Evolutionary conservation across 2,329 filamentous ascomycete genomes (phyloP), one percentile per base, ranked within the genome.

Genomic region (Elsinoe arachidis): DNA sequence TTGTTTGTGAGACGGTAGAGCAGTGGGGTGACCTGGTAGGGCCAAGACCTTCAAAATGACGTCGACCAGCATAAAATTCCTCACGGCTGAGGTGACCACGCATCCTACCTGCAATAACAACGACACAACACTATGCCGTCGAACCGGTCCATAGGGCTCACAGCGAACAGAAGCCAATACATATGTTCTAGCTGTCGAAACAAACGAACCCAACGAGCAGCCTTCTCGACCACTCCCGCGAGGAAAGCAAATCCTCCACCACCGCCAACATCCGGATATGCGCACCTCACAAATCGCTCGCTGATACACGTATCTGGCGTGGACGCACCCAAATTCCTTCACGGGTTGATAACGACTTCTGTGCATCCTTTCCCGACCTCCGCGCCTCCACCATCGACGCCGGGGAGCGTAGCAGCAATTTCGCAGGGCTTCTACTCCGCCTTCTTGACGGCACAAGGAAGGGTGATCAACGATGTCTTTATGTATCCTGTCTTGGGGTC

Each of bases 381-480:
- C n/a, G 33, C 54, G 11, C 54, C 41, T 21, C 39, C 54, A 17
- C 54, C 39, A 37, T 49, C 43, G 10, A 70, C 52, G 12, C 57
- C 63, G 6, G 61, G 73, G 1, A 70, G 71, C 21, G 66, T 63
- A 2, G 72, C 74, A 0, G n/a, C 49, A 9, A 15, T 53, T 3
- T 21, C 49, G 5, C 34, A 37, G n/a, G 85, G 83, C 3, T 84
- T 87, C 69, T 97, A 95, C 72, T 80, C 86, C 5, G 89, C 85
- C 0, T 96, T 99, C 66, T 78, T 99, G 41, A 95, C 87, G 63
- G 89, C 92, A 6, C 72, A 72, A 34, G 93, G 93, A 41, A 82
- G 91, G 58, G 80, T 99, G 9, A 76, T 96, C 43, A 82, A 92
- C 74, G 93, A 99, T 73, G 87, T 90, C 55, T 95, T 97, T 71